Conservation (phyloP, 1,139 yeast species). For the Kluyveromyces sp. region DNA sequence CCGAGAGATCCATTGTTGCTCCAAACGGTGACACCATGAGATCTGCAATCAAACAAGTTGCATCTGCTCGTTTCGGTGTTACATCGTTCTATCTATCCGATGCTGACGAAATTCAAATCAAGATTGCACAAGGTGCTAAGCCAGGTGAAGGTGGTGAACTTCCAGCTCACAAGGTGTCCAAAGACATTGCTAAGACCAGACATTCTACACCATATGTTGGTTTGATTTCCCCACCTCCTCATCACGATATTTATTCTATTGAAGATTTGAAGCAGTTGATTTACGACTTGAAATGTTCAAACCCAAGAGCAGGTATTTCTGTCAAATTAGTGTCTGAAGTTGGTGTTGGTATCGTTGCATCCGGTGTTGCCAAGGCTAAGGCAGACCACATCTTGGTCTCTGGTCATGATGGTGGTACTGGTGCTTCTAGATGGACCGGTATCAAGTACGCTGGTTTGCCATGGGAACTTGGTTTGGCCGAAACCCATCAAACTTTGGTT, state of each 20-base stretch:
- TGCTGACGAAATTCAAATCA: constrained; percentile 95
- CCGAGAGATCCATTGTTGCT: constrained; percentile 74
- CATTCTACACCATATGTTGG: constrained; percentile 98
- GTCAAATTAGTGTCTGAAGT: constrained; percentile 96
- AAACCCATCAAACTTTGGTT: constrained; percentile 94
- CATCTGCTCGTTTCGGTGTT: constrained; percentile 97
- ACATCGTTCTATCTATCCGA: constrained; percentile 90
- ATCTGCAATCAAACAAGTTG: constrained; percentile 95
- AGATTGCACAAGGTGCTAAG: constrained; percentile 99
- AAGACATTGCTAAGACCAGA: constrained; percentile 86
- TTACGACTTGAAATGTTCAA: constrained; percentile 92
- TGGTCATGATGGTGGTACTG: constrained; percentile 99
- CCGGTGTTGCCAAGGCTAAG: constrained; percentile 98
- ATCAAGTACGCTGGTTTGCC: constrained; percentile 96
- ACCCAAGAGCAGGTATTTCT: constrained; percentile 94
- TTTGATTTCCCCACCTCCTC: constrained; percentile 95
- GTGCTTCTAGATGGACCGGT: constrained; percentile 97
- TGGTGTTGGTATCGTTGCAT: constrained; percentile 98
- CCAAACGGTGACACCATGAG: constrained; percentile 96
- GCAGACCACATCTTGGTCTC: constrained; percentile 93
- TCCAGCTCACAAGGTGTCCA: constrained; percentile 90
- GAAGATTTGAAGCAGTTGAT: constrained; percentile 96
- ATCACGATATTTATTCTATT: constrained; percentile 95
- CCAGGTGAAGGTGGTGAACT: constrained; percentile 99
- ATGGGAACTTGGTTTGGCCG: constrained; percentile 98